A percentile compares a stretch with the other conserved stretches of the same genome.
Conservation (phyloP, 1,139 yeast species). For the Zygosaccharomyces sapae region DNA sequence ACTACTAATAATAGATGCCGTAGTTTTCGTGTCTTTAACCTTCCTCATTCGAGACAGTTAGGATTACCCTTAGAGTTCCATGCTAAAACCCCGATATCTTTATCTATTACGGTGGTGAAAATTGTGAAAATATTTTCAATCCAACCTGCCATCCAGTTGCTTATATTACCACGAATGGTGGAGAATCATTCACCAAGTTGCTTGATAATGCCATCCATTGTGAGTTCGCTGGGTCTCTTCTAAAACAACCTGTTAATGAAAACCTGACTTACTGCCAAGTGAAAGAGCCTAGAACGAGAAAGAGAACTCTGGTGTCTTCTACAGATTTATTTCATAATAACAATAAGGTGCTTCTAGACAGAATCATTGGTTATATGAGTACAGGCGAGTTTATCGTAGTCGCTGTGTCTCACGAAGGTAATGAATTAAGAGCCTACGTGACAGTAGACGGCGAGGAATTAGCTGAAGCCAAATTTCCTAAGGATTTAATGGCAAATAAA, state of each 20-base stretch:
- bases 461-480: conserved; percentile 79
- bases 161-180: conserved; percentile 59
- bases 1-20: conserved; percentile 67
- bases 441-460: conserved; percentile 74
- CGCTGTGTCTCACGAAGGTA: conserved; percentile 47
- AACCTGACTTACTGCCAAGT: conserved; percentile 61
- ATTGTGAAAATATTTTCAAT: conserved; percentile 47
- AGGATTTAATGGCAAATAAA: conserved; percentile 48
- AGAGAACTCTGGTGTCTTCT: conserved; percentile 46
- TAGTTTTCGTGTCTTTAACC: conserved; percentile 42
- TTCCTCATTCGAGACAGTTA: conserved; percentile 50
- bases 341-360: conserved; percentile 42
- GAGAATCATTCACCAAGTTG: conserved; percentile 54
- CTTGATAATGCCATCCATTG: conserved; percentile 53
- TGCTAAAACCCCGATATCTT: conserved; percentile 52
- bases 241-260: conserved; percentile 41
- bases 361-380: conserved; percentile 61
- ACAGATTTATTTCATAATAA: conserved; percentile 48
- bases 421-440: conserved; percentile 58
- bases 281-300: conserved; percentile 34
- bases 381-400: conserved; percentile 67
- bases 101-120: conserved; percentile 63
- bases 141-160: conserved; percentile 54
- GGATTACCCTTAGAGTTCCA: conserved; percentile 53
- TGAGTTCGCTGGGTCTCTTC: conserved; percentile 59